Conservation (phyloP, 345 rosid genomes). For the Reutealis trisperma region DNA sequence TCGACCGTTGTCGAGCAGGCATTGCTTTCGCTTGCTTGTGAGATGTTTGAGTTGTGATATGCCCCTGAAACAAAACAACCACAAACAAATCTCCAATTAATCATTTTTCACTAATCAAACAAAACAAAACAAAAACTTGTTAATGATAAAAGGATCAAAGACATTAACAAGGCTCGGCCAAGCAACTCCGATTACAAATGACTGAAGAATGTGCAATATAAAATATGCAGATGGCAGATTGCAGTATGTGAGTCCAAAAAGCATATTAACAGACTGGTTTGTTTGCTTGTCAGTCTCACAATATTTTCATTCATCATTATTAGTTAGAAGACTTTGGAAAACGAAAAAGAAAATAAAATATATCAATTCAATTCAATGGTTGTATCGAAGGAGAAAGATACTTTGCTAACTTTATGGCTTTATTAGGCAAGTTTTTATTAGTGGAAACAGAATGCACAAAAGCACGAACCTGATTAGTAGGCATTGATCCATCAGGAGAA, state of each 20-base stretch:
- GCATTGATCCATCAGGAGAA: constrained; percentile 46
- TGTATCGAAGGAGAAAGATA: background rate
- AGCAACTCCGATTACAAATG: too few relatives aligned
- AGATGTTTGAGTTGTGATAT: constrained; percentile 30
- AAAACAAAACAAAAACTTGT: too few relatives aligned
- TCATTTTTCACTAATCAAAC: background rate
- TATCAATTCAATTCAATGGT: background rate
- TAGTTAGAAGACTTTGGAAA: background rate
- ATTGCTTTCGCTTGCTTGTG: constrained; percentile 36
- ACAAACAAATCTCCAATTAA: background rate
- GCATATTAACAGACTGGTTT: too few relatives aligned
- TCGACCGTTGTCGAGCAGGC: constrained; percentile 37
- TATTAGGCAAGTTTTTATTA: too few relatives aligned
- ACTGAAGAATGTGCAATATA: too few relatives aligned
- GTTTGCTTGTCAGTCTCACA: too few relatives aligned
- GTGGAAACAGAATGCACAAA: background rate
- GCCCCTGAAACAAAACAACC: constrained; percentile 29
- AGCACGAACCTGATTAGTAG: constrained; percentile 46
- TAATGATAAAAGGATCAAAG: too few relatives aligned
- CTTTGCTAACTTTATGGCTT: background rate
- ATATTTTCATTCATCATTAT: background rate
- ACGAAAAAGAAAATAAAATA: background rate
- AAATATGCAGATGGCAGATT: too few relatives aligned
- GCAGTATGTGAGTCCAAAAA: too few relatives aligned
- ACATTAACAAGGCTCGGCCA: too few relatives aligned